phyloP scores from a whole-genome alignment of 2,329 filamentous ascomycete genomes.

The Exophiala sideris region DNA sequence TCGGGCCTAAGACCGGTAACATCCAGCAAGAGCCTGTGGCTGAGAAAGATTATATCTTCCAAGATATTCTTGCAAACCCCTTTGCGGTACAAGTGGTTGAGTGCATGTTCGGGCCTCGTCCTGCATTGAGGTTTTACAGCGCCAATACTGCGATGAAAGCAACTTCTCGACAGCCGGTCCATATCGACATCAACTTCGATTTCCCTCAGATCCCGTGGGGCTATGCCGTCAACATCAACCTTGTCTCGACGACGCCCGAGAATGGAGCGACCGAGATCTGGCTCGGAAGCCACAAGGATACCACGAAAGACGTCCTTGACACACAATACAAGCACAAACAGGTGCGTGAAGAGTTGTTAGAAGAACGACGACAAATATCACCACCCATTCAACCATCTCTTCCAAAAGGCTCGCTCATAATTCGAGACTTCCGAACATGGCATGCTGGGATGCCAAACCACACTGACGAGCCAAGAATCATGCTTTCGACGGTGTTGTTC shows the following conservation, averaged over 20 bases:
- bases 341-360: constrained; percentile 31
- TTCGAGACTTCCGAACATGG: constrained; percentile 60
- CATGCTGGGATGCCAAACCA: constrained; percentile 61
- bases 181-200: constrained; percentile 43
- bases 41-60: background rate
- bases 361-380: constrained; percentile 30
- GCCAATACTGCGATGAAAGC: constrained; percentile 40
- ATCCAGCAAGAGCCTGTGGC: background rate
- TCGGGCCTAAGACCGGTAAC: background rate
- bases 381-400: constrained; percentile 37
- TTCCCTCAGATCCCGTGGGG: constrained; percentile 48
- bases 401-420: constrained; percentile 47
- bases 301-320: constrained; percentile 22
- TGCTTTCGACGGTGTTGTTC: constrained; percentile 44
- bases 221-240: constrained; percentile 47
- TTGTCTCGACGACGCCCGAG: constrained; percentile 42
- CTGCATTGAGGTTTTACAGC: constrained; percentile 36
- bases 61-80: background rate
- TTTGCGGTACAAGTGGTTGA: constrained; percentile 20
- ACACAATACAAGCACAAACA: constrained; percentile 21
- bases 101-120: constrained; percentile 36
- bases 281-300: constrained; percentile 46
- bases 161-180: constrained; percentile 37
- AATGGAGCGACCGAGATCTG: constrained; percentile 52
- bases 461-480: constrained; percentile 49